Evolutionary conservation across 1,284 basidiomycete species (phyloP).

Genomic region (Puccinia horiana): DNA sequence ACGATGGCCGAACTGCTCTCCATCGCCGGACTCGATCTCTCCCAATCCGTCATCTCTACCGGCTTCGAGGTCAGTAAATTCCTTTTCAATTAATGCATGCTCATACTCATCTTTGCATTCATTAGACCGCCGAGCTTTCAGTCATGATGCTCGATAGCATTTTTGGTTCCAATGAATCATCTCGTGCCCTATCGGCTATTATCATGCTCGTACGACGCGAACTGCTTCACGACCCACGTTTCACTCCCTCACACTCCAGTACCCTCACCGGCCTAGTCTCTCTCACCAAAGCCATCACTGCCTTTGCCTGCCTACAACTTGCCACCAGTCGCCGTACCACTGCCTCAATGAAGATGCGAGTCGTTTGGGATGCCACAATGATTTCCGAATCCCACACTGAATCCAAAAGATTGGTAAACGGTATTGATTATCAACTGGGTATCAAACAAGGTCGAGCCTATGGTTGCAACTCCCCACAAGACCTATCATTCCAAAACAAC

Average conservation of each 20-base stretch:
- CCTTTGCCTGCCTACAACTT: constrained; percentile 63
- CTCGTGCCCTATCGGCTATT: constrained; percentile 61
- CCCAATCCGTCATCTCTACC: constrained; percentile 58
- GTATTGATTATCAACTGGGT: not conserved
- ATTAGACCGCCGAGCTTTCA: constrained; percentile 61
- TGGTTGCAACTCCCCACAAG: not conserved
- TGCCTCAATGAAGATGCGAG: constrained; percentile 59
- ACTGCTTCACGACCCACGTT: constrained; percentile 58
- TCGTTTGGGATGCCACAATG: constrained; percentile 51
- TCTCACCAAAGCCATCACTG: constrained; percentile 63
- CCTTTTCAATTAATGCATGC: not conserved
- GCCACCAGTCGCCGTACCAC: constrained; percentile 61
- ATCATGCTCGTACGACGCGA: constrained; percentile 62
- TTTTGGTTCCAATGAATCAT: constrained; percentile 64
- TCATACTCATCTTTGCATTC: not conserved
- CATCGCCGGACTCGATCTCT: constrained; percentile 63
- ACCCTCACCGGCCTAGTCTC: constrained; percentile 58
- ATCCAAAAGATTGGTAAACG: not conserved
- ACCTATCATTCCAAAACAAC: not conserved
- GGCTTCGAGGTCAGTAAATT: constrained; percentile 54
- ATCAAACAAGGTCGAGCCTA: not conserved
- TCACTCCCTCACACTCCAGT: constrained; percentile 57
- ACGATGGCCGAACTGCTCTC: constrained; percentile 64
- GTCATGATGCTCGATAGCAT: constrained; percentile 63
- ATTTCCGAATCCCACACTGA: not conserved